These are phyloP conservation scores for Phyllosticta citribraziliensis DNA, from an alignment of 2,329 filamentous ascomycete species.

Conservation along the genomic window DNA sequence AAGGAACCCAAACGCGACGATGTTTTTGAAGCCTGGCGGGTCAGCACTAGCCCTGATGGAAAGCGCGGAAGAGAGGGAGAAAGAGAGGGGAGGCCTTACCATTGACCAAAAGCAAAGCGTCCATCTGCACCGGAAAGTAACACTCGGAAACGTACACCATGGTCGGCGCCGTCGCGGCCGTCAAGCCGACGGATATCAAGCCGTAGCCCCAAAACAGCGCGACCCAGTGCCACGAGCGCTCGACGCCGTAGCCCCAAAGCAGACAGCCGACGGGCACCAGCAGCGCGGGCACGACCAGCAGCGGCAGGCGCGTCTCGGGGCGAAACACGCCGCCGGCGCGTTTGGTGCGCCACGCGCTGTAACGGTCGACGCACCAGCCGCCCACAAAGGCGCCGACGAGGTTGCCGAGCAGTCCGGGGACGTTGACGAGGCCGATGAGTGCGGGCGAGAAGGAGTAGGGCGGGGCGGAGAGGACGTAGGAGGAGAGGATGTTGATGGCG, in stretches of 20 bases:
- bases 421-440: conserved; percentile 32
- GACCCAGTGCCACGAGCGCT: conserved; percentile 33
- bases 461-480: conserved; percentile 31
- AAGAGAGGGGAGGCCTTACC: conserved; percentile 12
- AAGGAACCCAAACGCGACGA: conserved; percentile 40
- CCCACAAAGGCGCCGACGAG: conserved; percentile 33
- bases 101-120: conserved; percentile 29
- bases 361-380: conserved; percentile 35
- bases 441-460: conserved; percentile 28
- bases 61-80: neutral
- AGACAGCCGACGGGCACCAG: conserved; percentile 35
- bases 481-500: conserved; percentile 30
- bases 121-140: conserved; percentile 27
- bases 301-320: conserved; percentile 35
- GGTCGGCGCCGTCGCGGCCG: conserved; percentile 24
- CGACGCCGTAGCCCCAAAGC: conserved; percentile 37
- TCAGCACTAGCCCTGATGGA: neutral
- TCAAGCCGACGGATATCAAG: conserved; percentile 36
- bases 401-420: conserved; percentile 34
- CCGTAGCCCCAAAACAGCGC: conserved; percentile 39
- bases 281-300: conserved; percentile 32
- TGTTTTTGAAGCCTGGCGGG: conserved; percentile 30
- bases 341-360: conserved; percentile 32
- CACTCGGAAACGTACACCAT: conserved; percentile 37
- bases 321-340: conserved; percentile 35